Evolutionary conservation across 1,284 basidiomycete species (phyloP).

Genomic region (Ganoderma boninense): DNA sequence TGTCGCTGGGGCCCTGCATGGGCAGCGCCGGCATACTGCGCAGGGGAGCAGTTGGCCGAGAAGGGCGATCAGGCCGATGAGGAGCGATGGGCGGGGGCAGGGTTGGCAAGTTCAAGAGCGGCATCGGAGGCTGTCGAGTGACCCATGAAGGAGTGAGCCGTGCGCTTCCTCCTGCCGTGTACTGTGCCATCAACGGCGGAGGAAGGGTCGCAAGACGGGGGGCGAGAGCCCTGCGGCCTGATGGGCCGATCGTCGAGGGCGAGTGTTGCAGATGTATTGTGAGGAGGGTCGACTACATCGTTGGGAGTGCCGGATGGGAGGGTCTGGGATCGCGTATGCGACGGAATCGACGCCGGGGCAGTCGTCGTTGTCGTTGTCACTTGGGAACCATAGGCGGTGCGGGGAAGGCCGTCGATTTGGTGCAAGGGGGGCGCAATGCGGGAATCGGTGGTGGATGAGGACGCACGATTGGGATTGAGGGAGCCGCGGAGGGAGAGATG

Average conservation of each 20-base stretch:
- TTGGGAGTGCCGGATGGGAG: slow-evolving; percentile 7
- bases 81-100: slow-evolving; percentile 43
- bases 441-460: slow-evolving; percentile 61
- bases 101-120: slow-evolving; percentile 58
- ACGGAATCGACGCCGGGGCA: not conserved
- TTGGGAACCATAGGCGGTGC: not conserved
- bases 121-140: slow-evolving; percentile 56
- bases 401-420: slow-evolving; percentile 45
- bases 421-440: slow-evolving; percentile 72
- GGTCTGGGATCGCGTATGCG: slow-evolving; percentile 11
- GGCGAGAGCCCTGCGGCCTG: slow-evolving; percentile 35
- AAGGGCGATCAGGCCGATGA: slow-evolving; percentile 33
- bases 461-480: slow-evolving; percentile 69
- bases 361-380: not conserved
- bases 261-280: not conserved
- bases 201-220: slow-evolving; percentile 44
- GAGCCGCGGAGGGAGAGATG: slow-evolving; percentile 21
- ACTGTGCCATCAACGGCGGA: slow-evolving; percentile 43
- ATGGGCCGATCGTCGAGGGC: not conserved
- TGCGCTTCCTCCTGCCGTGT: slow-evolving; percentile 44
- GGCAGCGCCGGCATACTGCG: slow-evolving; percentile 60
- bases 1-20: slow-evolving; percentile 49
- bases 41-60: slow-evolving; percentile 42
- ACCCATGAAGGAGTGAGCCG: slow-evolving; percentile 61
- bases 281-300: not conserved